These are phyloP conservation scores for Elsinoe necatrix DNA, from an alignment of 2,329 filamentous ascomycete species.

Conservation along the genomic window DNA sequence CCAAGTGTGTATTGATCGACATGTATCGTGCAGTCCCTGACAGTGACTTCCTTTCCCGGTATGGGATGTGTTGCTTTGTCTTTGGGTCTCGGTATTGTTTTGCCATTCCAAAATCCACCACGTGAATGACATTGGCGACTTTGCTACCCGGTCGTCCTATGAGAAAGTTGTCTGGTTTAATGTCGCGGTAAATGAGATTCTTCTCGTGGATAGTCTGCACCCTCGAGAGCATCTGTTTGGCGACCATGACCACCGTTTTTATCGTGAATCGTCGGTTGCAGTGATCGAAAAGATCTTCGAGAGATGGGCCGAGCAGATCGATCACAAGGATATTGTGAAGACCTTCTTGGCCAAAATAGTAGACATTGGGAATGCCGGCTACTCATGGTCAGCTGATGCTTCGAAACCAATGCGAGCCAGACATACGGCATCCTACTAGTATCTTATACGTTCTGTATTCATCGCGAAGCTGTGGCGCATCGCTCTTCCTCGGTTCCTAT, in stretches of 20 bases:
- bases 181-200: constrained; percentile 97
- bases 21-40: constrained; percentile 97
- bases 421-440: constrained; percentile 96
- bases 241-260: constrained; percentile 98
- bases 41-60: constrained; percentile 90
- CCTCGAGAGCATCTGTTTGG: constrained; percentile 95
- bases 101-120: constrained; percentile 98
- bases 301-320: constrained; percentile 84
- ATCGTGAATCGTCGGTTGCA: constrained; percentile 91
- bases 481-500: constrained; percentile 97
- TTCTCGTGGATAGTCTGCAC: constrained; percentile 96
- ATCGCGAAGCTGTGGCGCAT: constrained; percentile 93
- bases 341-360: constrained; percentile 98
- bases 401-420: background rate
- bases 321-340: constrained; percentile 99
- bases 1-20: constrained; percentile 98
- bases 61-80: constrained; percentile 98
- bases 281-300: constrained; percentile 96
- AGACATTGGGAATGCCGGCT: constrained; percentile 99
- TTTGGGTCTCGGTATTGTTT: constrained; percentile 99
- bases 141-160: constrained; percentile 89
- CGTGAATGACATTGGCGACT: constrained; percentile 94
- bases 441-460: constrained; percentile 99
- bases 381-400: constrained; percentile 1
- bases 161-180: constrained; percentile 99